phyloP scores from a whole-genome alignment of 2,329 filamentous ascomycete genomes.

The Emericellopsis cladophorae region DNA sequence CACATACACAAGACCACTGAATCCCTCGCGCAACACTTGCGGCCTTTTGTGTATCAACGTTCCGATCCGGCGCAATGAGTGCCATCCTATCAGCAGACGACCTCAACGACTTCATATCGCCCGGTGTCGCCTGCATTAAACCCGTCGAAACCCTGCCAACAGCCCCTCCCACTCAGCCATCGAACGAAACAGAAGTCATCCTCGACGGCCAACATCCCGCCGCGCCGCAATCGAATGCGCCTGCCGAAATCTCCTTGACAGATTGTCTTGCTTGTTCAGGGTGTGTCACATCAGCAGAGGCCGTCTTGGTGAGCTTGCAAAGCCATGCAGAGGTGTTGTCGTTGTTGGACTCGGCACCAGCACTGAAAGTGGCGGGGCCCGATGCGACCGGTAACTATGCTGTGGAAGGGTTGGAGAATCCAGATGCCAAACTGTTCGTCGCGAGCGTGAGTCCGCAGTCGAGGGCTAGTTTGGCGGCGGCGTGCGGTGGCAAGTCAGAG shows the following conservation, averaged over 20 bases:
- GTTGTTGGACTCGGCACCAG: constrained; percentile 58
- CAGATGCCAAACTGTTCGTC: constrained; percentile 67
- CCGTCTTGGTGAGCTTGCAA: constrained; percentile 89
- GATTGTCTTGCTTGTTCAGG: constrained; percentile 96
- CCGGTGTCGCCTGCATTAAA: constrained; percentile 95
- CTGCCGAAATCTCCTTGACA: constrained; percentile 88
- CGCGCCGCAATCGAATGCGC: constrained; percentile 41
- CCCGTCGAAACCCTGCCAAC: constrained; percentile 83
- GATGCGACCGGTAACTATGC: constrained; percentile 18
- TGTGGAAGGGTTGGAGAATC: constrained; percentile 40
- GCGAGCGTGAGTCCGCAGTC: constrained; percentile 89
- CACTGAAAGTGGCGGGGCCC: constrained; percentile 24
- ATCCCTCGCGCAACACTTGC: not conserved
- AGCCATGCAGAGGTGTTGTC: constrained; percentile 84
- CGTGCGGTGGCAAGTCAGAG: constrained; percentile 60
- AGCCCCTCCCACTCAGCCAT: constrained; percentile 10
- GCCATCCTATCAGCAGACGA: constrained; percentile 95
- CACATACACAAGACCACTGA: not conserved
- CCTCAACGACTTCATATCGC: constrained; percentile 97
- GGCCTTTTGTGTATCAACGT: not conserved
- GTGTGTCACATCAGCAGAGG: constrained; percentile 94
- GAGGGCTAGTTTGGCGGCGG: constrained; percentile 77
- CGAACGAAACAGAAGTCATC: constrained; percentile 69
- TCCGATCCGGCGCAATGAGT: constrained; percentile 54
- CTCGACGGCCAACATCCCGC: constrained; percentile 67